Evolutionary conservation across 2,329 filamentous ascomycete species (phyloP).

Genomic region (Sporothrix pseudoabietina): DNA sequence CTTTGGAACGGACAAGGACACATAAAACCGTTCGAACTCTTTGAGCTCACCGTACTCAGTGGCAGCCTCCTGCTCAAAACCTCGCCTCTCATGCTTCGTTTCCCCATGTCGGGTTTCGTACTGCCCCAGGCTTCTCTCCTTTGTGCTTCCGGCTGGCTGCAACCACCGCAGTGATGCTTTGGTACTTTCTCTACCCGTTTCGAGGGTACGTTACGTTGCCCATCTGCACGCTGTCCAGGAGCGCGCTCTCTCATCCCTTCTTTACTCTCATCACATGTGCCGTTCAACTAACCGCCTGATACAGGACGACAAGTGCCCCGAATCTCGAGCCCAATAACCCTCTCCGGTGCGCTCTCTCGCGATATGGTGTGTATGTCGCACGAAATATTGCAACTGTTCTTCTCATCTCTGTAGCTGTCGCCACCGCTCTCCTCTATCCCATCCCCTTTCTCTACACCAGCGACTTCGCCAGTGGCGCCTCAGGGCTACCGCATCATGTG

Average conservation of each 20-base stretch:
- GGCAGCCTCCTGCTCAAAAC: not conserved
- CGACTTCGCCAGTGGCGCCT: conserved; percentile 70
- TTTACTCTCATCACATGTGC: not conserved
- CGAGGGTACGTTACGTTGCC: conserved; percentile 74
- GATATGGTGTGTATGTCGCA: conserved; percentile 70
- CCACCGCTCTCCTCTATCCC: conserved; percentile 71
- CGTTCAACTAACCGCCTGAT: conserved; percentile 43
- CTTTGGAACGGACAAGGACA: too few species aligned
- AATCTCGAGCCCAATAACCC: conserved; percentile 65
- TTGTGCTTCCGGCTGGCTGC: not conserved
- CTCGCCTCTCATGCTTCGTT: conserved; percentile 2
- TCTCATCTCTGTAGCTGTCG: conserved; percentile 70
- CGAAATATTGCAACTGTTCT: conserved; percentile 75
- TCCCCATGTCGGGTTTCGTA: conserved; percentile 10
- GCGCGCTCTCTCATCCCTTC: conserved; percentile 38
- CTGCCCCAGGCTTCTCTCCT: not conserved
- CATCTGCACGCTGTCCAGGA: conserved; percentile 53
- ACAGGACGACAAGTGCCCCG: conserved; percentile 73
- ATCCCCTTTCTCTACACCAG: conserved; percentile 74
- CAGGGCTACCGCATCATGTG: conserved; percentile 74
- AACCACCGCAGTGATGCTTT: conserved; percentile 59
- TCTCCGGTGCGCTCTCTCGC: conserved; percentile 64
- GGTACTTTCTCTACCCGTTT: conserved; percentile 76
- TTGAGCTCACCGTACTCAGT: not conserved
- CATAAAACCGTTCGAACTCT: too few species aligned